Evolutionary conservation across 208 protist genomes (phyloP).

Genomic region (Trypanosoma theileri): DNA sequence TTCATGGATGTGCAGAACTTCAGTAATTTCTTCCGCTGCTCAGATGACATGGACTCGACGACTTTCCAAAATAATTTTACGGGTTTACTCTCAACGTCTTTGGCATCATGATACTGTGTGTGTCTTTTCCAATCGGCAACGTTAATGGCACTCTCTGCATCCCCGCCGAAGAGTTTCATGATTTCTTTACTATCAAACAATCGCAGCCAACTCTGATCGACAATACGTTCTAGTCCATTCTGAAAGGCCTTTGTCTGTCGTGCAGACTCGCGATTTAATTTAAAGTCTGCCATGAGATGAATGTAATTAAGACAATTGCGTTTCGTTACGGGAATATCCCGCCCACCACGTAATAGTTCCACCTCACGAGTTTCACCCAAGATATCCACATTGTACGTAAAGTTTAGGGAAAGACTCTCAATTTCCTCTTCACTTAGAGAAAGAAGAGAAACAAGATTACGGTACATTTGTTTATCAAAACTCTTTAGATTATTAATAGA

Average conservation of each 20-base stretch:
- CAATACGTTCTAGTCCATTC: conserved; percentile 68
- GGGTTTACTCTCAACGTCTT: conserved; percentile 50
- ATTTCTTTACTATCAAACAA: conserved; percentile 91
- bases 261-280: conserved; percentile 87
- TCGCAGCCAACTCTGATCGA: conserved; percentile 61
- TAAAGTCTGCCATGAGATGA: conserved; percentile 90
- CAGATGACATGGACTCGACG: conserved; percentile 62
- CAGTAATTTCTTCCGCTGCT: conserved; percentile 81
- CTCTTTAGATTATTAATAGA: conserved; percentile 84
- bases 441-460: conserved; percentile 75
- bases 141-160: conserved; percentile 72
- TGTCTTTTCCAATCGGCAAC: conserved; percentile 86
- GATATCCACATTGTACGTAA: conserved; percentile 75
- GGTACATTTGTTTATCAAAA: conserved; percentile 88
- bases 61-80: conserved; percentile 90
- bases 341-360: conserved; percentile 79
- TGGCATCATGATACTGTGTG: conserved; percentile 76
- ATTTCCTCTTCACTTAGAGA: conserved; percentile 68
- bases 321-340: conserved; percentile 78
- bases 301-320: conserved; percentile 93
- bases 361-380: conserved; percentile 69
- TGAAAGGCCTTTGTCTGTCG: conserved; percentile 84
- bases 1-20: conserved; percentile 89
- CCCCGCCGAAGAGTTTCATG: conserved; percentile 79
- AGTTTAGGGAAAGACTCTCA: conserved; percentile 69